These are phyloP conservation scores for Zostera marina DNA, from an alignment of 116 monocot genomes.

Conservation along the genomic window DNA sequence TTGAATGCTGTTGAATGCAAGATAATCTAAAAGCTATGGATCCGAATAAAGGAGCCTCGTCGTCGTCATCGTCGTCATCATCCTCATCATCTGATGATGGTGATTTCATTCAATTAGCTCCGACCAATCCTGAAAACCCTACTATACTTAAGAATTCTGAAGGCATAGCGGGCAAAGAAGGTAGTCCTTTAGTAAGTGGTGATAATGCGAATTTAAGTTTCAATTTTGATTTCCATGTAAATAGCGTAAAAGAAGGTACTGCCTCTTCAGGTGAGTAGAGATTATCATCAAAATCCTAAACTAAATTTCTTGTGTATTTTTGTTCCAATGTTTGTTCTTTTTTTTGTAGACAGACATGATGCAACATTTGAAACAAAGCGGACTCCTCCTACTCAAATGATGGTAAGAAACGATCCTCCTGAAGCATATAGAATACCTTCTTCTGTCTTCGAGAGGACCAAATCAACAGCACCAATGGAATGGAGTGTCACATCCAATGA, in stretches of 20 bases:
- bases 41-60: not conserved
- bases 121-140: not conserved
- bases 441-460: constrained; percentile 17
- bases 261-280: not conserved
- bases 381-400: constrained; percentile 10
- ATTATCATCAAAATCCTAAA: not conserved
- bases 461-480: constrained; percentile 14
- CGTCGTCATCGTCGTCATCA: constrained; percentile 9
- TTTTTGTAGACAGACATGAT: not conserved
- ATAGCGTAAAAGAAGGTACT: not conserved
- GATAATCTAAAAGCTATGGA: too few species aligned
- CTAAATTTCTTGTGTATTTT: not conserved
- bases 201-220: not conserved
- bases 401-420: constrained; percentile 5
- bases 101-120: constrained; percentile 7
- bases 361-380: not conserved
- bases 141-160: not conserved
- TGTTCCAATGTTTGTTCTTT: not conserved
- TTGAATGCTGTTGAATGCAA: too few species aligned
- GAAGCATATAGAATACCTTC: constrained; percentile 22
- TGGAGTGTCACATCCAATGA: constrained; percentile 24
- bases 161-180: not conserved
- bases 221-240: not conserved
- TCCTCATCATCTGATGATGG: constrained; percentile 6
- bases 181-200: not conserved